These are phyloP conservation scores for Schoenoplectus tabernaemontani DNA, from an alignment of 202 grass and related monocot genomes.

Conservation along the genomic window DNA sequence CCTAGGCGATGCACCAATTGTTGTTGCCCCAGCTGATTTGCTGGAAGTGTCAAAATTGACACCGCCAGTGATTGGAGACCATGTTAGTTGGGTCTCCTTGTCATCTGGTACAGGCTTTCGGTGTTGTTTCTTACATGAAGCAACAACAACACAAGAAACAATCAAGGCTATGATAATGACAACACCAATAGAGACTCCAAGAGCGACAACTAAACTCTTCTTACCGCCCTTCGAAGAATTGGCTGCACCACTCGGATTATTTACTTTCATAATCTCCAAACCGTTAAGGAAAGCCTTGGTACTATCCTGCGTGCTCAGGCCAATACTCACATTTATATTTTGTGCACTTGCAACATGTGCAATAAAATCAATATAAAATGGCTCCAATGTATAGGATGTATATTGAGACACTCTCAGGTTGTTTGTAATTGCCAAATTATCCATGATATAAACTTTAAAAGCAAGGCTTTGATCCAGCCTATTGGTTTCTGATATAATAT, in stretches of 20 bases:
- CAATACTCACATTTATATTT: slow-evolving; percentile 49
- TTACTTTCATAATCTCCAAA: slow-evolving; percentile 65
- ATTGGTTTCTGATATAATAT: slow-evolving; percentile 24
- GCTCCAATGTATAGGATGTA: not conserved
- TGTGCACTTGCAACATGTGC: not conserved
- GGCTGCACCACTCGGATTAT: not conserved
- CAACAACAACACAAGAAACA: not conserved
- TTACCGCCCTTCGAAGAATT: not conserved
- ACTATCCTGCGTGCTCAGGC: not conserved
- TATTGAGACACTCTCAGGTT: not conserved
- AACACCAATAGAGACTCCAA: slow-evolving; percentile 16
- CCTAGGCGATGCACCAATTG: slow-evolving; percentile 19
- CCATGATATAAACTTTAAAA: slow-evolving; percentile 46
- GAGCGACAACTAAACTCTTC: not conserved
- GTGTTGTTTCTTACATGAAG: not conserved
- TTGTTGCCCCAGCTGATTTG: slow-evolving; percentile 15
- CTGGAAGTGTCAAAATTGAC: slow-evolving; percentile 34
- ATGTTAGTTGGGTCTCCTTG: slow-evolving; percentile 25
- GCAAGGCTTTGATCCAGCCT: not conserved
- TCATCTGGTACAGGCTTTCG: slow-evolving; percentile 11
- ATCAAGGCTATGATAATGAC: slow-evolving; percentile 10
- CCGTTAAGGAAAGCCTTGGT: slow-evolving; percentile 46
- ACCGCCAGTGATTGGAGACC: slow-evolving; percentile 26
- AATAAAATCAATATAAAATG: slow-evolving; percentile 37
- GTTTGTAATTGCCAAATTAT: not conserved